These are phyloP conservation scores for Rubia tinctorum DNA, from an alignment of 305 asterid species.

Conservation along the genomic window DNA sequence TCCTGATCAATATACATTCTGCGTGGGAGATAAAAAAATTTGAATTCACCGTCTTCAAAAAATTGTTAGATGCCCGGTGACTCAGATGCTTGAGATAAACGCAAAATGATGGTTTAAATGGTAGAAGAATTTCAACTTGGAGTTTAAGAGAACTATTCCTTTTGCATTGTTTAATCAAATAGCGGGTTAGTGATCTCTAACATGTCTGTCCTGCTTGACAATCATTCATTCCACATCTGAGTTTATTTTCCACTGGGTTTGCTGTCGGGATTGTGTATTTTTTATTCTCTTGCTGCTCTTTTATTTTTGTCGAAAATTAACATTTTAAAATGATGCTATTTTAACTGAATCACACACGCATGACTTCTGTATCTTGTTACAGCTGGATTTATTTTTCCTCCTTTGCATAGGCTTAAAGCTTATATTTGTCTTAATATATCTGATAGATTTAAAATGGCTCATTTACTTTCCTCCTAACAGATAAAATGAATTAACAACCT, in stretches of 20 bases:
- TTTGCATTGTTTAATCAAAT: conserved; percentile 93
- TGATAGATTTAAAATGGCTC: not conserved
- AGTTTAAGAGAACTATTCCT: conserved; percentile 85
- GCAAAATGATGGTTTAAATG: conserved; percentile 80
- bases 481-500: not conserved
- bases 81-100: conserved; percentile 85
- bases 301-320: not conserved
- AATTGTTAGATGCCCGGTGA: conserved; percentile 66
- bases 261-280: not conserved
- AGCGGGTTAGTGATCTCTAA: conserved; percentile 65
- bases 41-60: conserved; percentile 49
- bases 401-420: not conserved
- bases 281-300: not conserved
- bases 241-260: too few species aligned
- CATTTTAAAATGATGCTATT: not conserved
- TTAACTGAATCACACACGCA: not conserved
- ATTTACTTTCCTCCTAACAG: not conserved
- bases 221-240: not conserved
- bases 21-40: conserved; percentile 91
- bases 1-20: conserved; percentile 54
- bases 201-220: conserved; percentile 15
- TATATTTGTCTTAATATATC: conserved; percentile 1
- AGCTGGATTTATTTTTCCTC: not conserved
- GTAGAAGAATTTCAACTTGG: conserved; percentile 63
- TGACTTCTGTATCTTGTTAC: too few species aligned